A percentile compares a stretch with the other conserved stretches of the same genome.
These are phyloP conservation scores for Buddleja alternifolia DNA, from an alignment of 257 asterid species.

Conservation along the genomic window DNA sequence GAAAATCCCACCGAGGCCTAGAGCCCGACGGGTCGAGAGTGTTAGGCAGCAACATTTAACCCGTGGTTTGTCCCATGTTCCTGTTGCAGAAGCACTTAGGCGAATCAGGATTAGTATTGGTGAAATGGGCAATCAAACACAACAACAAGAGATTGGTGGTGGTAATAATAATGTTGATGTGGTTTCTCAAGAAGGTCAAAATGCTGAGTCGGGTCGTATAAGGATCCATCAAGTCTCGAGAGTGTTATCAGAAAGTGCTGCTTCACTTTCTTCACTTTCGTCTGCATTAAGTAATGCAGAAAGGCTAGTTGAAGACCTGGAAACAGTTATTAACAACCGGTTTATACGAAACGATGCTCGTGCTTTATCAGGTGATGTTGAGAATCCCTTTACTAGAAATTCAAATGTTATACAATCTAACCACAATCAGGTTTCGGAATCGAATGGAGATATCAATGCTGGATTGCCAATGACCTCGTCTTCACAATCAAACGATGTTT, in stretches of 20 bases:
- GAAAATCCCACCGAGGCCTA: constrained; percentile 74
- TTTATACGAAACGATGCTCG: constrained; percentile 37
- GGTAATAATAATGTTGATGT: constrained; percentile 26
- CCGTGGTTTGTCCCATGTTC: constrained; percentile 48
- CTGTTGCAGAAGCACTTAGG: constrained; percentile 57
- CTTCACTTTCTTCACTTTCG: constrained; percentile 75
- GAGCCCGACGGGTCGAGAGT: constrained; percentile 64
- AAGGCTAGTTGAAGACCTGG: constrained; percentile 76
- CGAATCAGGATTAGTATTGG: constrained; percentile 52
- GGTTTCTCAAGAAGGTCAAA: constrained; percentile 38
- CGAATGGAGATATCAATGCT: constrained; percentile 37
- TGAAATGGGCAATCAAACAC: constrained; percentile 42
- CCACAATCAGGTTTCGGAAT: constrained; percentile 38
- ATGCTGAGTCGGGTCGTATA: constrained; percentile 35
- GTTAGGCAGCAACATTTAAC: constrained; percentile 50
- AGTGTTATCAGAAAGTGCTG: constrained; percentile 71
- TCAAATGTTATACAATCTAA: constrained; percentile 37
- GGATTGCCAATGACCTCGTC: constrained; percentile 42
- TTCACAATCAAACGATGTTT: constrained; percentile 42
- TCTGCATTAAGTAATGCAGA: constrained; percentile 73
- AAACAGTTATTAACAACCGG: constrained; percentile 56
- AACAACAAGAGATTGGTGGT: constrained; percentile 32
- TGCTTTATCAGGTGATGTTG: constrained; percentile 38
- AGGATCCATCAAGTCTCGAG: constrained; percentile 70
- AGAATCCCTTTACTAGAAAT: constrained; percentile 40